Evolutionary conservation across 805 yeast genomes (phyloP), one percentile per base, ranked within the genome.

Genomic region (Nakazawaea wyomingensis): DNA sequence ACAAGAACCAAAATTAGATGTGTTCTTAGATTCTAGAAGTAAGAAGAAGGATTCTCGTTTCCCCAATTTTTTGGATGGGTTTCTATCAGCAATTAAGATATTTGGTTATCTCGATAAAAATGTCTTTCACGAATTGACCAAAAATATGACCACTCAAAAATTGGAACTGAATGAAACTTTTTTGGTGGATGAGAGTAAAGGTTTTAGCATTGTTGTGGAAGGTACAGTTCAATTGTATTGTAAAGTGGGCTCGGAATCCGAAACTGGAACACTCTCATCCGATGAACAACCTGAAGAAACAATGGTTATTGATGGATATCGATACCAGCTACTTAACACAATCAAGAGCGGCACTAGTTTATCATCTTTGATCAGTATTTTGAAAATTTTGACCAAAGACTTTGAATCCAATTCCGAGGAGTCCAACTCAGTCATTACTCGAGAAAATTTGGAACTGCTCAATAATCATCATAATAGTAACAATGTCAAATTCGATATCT

Each of bases 31-130:
- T 50, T 35, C 55, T 39, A 47, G 64, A 13, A 60, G 59, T 18
- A 64, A 57, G 34, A 66, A 64, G 34, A 54, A 61, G 21, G 68
- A 76, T 36, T 60, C 73, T 6, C 66, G 73, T 5, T 62, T 76
- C 35, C 64, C 83, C 1, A 81, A 85, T 37, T 90, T 88, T 55
- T 65, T 91, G 41, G 96, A 91, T 59, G 95, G 90, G 58, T 91
- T 91, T 54, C 64, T 91, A 36, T 76, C 86, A 39, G 98, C 96
- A 3, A 86, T 93, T 50, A 89, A 88, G 61, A 84, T 93, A 5
- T 93, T 91, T 66, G 98, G 98, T 2, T 91, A 91, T 60, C 69
- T 91, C 38, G 98, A 91, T 51, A 74, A 82, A 48, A 84, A 86
- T 2, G 96, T 91, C 1, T 90, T 91, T 60, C 95, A 90, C 56